Base-by-base conservation (phyloP, 306 rosid genomes). In the Dicorynia guianensis region DNA sequence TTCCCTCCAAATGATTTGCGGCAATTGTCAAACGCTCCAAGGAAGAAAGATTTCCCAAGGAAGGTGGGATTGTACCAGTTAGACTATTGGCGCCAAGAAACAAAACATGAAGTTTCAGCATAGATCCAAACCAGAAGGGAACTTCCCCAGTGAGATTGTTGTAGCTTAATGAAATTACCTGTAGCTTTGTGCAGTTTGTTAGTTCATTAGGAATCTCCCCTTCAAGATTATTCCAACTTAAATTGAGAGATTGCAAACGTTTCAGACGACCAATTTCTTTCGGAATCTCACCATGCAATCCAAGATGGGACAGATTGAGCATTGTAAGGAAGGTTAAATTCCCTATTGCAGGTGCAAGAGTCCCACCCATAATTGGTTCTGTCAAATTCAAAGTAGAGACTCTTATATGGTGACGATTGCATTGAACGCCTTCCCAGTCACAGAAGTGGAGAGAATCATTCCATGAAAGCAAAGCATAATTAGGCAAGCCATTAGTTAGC, bases 391-490 rank as follows among this genome's bases (percentile, higher is more conserved):
- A 47, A 20, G 2, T 4, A 20, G 69, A 11, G 57, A 68, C 84
- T 60, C 80, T 81, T 60, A 48, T 58, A 83, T 71, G 75, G 5
- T 40, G 18, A 47, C 13, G n/a, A 42, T 43, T 18, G 25, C 84
- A 80, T 43, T 4, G 15, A 53, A 80, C 80, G 9, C 76, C 84
- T 13, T 74, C 15, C 84, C 76, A 74, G 7, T 80, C 33, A 61
- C 76, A 73, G 9, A 57, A 66, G 65, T 42, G 80, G 14, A 52
- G 50, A 56, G 81, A 79, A 0, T 79, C 5, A 11, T 79, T 83
- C 86, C 86, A 83, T 69, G 81, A 69, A 40, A 75, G 75, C 0
- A 83, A 55, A 57, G 83, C 36, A 20, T 69, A n/a, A n/a, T n/a
- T n/a, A 4, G 68, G 68, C 5, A 39, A 5, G 7, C 78, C 63